Conservation (phyloP, 108 stramenopile species). For the Epipyxis sp. region DNA sequence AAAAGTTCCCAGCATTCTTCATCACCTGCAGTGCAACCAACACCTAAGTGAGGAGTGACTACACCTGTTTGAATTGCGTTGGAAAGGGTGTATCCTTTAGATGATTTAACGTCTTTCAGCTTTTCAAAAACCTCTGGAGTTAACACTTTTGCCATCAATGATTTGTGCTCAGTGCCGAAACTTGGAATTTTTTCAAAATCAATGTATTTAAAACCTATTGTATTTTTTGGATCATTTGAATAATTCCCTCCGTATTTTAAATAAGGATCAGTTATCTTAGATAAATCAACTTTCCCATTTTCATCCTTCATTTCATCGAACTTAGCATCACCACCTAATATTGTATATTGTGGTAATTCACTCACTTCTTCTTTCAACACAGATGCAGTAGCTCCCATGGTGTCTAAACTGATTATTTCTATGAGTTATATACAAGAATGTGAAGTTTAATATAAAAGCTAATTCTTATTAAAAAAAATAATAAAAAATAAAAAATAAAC, state of each 20-base stretch:
- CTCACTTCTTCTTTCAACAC: constrained; percentile 6
- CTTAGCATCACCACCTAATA: constrained; percentile 31
- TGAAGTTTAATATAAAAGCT: too few relatives aligned
- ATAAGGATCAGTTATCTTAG: constrained; percentile 26
- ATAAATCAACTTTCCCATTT: not conserved
- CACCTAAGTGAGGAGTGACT: constrained; percentile 43
- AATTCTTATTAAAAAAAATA: too few relatives aligned
- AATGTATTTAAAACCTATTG: constrained; percentile 27
- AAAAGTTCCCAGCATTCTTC: constrained; percentile 45
- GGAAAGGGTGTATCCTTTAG: constrained; percentile 42
- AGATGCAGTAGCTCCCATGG: constrained; percentile 21
- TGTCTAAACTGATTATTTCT: too few relatives aligned
- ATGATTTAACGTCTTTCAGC: constrained; percentile 38
- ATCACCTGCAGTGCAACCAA: constrained; percentile 49
- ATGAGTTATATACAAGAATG: too few relatives aligned
- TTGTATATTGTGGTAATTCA: constrained; percentile 14
- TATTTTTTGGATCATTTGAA: constrained; percentile 20
- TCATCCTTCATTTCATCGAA: constrained; percentile 22
- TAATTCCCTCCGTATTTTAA: constrained; percentile 16
- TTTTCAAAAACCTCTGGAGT: constrained; percentile 43
- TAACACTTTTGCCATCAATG: constrained; percentile 43
- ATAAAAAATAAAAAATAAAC: too few relatives aligned
- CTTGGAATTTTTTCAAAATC: constrained; percentile 37
- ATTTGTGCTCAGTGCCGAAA: constrained; percentile 45
- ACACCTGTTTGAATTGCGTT: constrained; percentile 48